Percentiles rank a stretch among this genome's conserved stretches.
Evolutionary conservation across 306 rosid species (phyloP).

Genomic region (Begonia peltatifolia): DNA sequence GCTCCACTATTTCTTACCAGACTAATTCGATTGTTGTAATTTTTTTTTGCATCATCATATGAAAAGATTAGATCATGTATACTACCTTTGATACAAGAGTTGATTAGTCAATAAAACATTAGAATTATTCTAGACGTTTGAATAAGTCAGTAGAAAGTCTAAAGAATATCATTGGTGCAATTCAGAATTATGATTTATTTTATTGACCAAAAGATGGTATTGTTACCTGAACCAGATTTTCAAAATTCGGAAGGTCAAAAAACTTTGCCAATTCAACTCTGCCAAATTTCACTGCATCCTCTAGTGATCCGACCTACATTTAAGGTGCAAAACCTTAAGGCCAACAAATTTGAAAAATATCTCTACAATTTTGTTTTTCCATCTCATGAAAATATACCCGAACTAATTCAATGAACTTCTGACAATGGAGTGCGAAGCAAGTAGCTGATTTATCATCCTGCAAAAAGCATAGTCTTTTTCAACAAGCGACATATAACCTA

Average conservation of each 20-base stretch:
- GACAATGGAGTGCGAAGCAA: conserved; percentile 93
- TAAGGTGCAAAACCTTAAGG: conserved; percentile 9
- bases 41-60: too few species aligned
- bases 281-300: conserved; percentile 86
- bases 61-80: too few species aligned
- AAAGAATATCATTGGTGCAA: too few species aligned
- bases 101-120: too few species aligned
- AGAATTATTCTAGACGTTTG: too few species aligned
- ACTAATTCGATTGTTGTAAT: too few species aligned
- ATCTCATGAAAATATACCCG: conserved; percentile 41
- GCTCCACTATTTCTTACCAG: too few species aligned
- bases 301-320: conserved; percentile 66
- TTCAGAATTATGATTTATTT: too few species aligned
- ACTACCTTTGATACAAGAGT: too few species aligned
- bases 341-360: neutral
- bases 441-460: conserved; percentile 88
- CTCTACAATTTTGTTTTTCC: neutral
- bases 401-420: conserved; percentile 84
- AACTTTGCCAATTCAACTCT: conserved; percentile 58
- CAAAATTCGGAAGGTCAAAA: conserved; percentile 47
- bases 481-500: conserved; percentile 2
- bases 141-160: neutral
- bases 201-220: too few species aligned
- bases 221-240: conserved; percentile 72
- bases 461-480: conserved; percentile 22